Base-by-base conservation (phyloP, 495 filamentous ascomycete genomes). In the Tuber indicum region DNA sequence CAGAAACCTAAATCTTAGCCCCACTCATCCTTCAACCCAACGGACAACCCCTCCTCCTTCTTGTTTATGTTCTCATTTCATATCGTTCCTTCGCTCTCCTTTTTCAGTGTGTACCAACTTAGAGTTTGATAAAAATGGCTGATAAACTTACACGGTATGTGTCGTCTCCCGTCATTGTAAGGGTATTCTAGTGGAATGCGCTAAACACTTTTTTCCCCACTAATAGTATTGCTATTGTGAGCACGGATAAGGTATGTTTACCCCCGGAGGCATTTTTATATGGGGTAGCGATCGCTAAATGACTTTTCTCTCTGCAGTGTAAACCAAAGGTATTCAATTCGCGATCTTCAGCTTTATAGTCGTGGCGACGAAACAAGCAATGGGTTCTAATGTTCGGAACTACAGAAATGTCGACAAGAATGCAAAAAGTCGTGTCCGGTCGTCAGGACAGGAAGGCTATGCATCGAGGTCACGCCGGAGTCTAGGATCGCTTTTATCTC, bases 341-440 rank as follows among this genome's bases (percentile, higher is more conserved):
- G 75, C 52, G 36, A 46, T 70, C 58, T 32, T 49, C 47, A 45
- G n/a, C 43, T 71, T 66, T 70, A 66, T 32, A 36, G 58, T 66
- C 12, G 58, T 49, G 17, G 52, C 45, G 70, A 43, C 45, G 70
- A 43, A 46, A 16, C 23, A 74, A n/a, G 36, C 46, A 21, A 45
- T 4, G 41, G 32, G 16, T 26, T 74, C 82, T 75, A 77, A 74
- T 72, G 69, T 16, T 23, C 39, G 36, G 39, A 19, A 41, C 12
- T 76, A 42, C 78, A 93, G 91, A 94, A 96, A 93, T 97, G 93
- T 86, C 89, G 94, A 80, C 96, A 99, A 87, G 96, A 99, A 87
- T 99, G 96, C 90, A 98, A 98, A 86, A 97, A 97, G 85, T 93
- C 94, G 10, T 99, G 96, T 84, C 96, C 96, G n/a, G 94, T 99